A percentile compares a stretch with the other conserved stretches of the same genome.
These are phyloP conservation scores for Fusarium sororula DNA, from an alignment of 2,329 filamentous ascomycete species.

Conservation along the genomic window DNA sequence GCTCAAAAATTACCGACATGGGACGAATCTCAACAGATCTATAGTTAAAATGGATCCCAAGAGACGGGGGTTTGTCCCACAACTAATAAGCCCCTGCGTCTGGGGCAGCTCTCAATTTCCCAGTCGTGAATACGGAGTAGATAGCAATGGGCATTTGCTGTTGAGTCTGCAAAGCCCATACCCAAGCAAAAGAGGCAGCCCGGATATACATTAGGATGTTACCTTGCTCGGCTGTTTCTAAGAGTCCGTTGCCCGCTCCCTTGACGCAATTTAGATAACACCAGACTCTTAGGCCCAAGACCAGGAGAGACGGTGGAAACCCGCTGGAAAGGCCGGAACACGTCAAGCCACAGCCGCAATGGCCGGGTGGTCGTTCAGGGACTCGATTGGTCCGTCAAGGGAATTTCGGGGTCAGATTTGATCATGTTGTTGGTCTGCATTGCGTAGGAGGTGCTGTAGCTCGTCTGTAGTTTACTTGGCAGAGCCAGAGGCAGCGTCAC, in stretches of 20 bases:
- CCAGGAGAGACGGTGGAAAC: neutral
- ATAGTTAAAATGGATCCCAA: slow-evolving; percentile 16
- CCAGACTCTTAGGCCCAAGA: neutral
- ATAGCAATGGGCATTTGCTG: neutral
- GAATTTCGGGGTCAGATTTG: slow-evolving; percentile 25
- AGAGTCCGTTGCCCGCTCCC: neutral
- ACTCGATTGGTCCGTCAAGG: slow-evolving; percentile 16
- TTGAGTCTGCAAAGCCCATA: neutral
- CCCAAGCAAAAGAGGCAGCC: neutral
- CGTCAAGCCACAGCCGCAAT: slow-evolving; percentile 38
- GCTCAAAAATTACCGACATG: slow-evolving; percentile 11
- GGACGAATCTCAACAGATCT: slow-evolving; percentile 38
- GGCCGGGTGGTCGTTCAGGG: neutral
- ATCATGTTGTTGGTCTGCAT: slow-evolving; percentile 17
- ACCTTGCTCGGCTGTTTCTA: neutral
- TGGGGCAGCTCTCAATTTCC: slow-evolving; percentile 23
- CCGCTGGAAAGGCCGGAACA: slow-evolving; percentile 33
- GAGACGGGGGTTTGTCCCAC: slow-evolving; percentile 37
- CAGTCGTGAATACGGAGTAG: neutral
- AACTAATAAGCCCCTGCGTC: slow-evolving; percentile 43
- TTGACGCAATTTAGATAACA: slow-evolving; percentile 18
- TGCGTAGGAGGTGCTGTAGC: slow-evolving; percentile 13
- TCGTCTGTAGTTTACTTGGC: slow-evolving; percentile 23
- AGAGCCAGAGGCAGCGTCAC: slow-evolving; percentile 30
- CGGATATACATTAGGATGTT: neutral